Evolutionary conservation across 805 yeast genomes (phyloP), one percentile per base, ranked within the genome.

Genomic region (Metschnikowia borealis): DNA sequence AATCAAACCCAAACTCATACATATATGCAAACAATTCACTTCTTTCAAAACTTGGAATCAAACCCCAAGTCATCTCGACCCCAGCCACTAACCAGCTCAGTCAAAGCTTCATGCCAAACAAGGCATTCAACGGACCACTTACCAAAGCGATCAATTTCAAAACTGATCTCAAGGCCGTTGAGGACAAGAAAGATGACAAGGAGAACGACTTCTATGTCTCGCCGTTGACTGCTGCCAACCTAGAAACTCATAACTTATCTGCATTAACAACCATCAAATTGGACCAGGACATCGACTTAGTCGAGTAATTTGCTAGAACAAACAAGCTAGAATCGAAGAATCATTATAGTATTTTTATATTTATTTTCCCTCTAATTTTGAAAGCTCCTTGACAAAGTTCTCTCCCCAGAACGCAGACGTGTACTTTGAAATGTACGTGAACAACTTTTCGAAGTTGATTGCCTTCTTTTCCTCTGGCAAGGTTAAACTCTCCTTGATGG

Each of bases 351-450:
- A 21, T 38, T 38, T 38, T 26, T n/a, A 15, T 15, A 36, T 33
- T 34, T 36, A 44, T 17, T 35, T 44, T 7, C 50, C 36, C 49
- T 47, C 38, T 38, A 38, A 35, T 58, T 79, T 82, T 57, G 70
- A 77, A 62, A 94, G 73, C 67, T 94, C 99, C 60, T 84, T 83
- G 38, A 94, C 98, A 68, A 94, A 94, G 60, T 84, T 87, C 67
- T 90, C 96, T 47, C 98, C 98, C 99, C 99, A 94, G 66, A 82
- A 94, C 10, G 89, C 89, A 29, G 97, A 87, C 11, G 99, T 94
- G 66, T 91, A 94, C 71, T 95, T 92, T 38, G 88, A 82, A 55
- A 94, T 89, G 65, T 94, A 94, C 55, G 78, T 81, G 74, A 89
- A 89, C 68, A 94, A 76, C 68, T 88, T 88, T 46, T 84, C 80